Conservation (phyloP, 1,284 basidiomycete genomes). For the Leccinum ponderosum region DNA sequence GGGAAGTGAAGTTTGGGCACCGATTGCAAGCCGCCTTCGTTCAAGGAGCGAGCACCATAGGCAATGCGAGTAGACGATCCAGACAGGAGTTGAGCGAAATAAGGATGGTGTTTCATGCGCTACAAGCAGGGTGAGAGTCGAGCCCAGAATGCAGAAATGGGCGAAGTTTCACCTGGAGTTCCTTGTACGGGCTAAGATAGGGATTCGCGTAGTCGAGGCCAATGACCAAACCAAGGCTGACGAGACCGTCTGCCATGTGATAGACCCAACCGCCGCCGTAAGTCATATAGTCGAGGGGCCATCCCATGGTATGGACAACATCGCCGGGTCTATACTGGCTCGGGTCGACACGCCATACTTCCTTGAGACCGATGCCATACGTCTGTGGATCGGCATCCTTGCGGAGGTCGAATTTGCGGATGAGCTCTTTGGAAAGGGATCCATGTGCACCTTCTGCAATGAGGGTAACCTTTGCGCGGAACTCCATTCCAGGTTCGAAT, state of each 20-base stretch:
- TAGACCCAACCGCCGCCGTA: conserved; percentile 97
- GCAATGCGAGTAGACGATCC: conserved; percentile 77
- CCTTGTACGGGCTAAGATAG: conserved; percentile 89
- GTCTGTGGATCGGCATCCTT: conserved; percentile 89
- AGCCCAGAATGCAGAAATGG: conserved; percentile 1
- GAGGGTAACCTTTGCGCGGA: conserved; percentile 92
- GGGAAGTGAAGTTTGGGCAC: conserved; percentile 93
- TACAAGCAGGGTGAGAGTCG: conserved; percentile 34
- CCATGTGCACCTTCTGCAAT: conserved; percentile 97
- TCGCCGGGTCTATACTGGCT: conserved; percentile 81
- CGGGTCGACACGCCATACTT: conserved; percentile 92
- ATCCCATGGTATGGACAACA: conserved; percentile 93
- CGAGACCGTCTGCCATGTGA: conserved; percentile 93
- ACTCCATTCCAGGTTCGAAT: conserved; percentile 98
- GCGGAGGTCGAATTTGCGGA: conserved; percentile 79
- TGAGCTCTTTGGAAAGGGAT: conserved; percentile 82
- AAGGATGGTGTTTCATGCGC: conserved; percentile 98
- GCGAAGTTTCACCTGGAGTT: conserved; percentile 73
- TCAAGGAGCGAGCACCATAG: conserved; percentile 90
- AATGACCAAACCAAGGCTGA: conserved; percentile 90
- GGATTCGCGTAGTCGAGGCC: conserved; percentile 97
- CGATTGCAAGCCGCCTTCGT: conserved; percentile 94
- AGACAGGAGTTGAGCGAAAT: conserved; percentile 81
- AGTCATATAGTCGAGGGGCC: conserved; percentile 84
- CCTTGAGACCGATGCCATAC: conserved; percentile 96